phyloP scores from a whole-genome alignment of 1,139 yeast genomes.

The Candida anutae region DNA sequence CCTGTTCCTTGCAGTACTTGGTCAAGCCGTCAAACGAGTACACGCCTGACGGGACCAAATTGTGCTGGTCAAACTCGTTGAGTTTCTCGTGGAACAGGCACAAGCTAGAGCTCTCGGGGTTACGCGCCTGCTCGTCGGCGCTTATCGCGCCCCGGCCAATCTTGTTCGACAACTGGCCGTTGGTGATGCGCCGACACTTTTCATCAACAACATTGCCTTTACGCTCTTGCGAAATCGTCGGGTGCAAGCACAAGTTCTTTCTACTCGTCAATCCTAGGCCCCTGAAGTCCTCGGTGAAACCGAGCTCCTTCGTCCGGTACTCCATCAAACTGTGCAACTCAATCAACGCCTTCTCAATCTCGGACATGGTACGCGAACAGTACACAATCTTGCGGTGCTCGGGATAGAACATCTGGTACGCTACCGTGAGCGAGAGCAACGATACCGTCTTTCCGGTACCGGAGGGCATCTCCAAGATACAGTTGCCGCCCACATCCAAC shows the following conservation, averaged over 20 bases:
- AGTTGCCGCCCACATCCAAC: constrained; percentile 94
- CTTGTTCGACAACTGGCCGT: constrained; percentile 73
- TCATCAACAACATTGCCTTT: constrained; percentile 96
- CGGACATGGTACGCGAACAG: constrained; percentile 99
- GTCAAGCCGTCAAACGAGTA: constrained; percentile 83
- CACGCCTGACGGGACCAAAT: constrained; percentile 86
- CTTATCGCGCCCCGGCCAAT: constrained; percentile 52
- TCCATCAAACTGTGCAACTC: constrained; percentile 87
- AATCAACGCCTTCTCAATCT: constrained; percentile 94
- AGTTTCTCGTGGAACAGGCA: constrained; percentile 90
- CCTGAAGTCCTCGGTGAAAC: constrained; percentile 78
- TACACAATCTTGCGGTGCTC: constrained; percentile 91
- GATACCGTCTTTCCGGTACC: constrained; percentile 98
- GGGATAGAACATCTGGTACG: constrained; percentile 92
- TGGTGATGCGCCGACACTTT: constrained; percentile 88
- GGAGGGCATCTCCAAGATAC: constrained; percentile 99
- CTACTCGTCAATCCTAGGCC: constrained; percentile 93
- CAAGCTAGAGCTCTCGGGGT: constrained; percentile 13
- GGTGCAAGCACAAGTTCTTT: constrained; percentile 88
- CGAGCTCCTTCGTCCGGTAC: constrained; percentile 72
- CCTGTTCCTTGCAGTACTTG: constrained; percentile 66
- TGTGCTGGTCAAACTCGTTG: constrained; percentile 78
- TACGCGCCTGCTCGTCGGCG: constrained; percentile 35
- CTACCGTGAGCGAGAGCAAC: constrained; percentile 79
- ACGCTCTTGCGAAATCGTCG: constrained; percentile 76